Percentiles rank a stretch among this genome's conserved stretches.
Conservation (phyloP, 1,284 basidiomycete species). For the Sutorius eximius region DNA sequence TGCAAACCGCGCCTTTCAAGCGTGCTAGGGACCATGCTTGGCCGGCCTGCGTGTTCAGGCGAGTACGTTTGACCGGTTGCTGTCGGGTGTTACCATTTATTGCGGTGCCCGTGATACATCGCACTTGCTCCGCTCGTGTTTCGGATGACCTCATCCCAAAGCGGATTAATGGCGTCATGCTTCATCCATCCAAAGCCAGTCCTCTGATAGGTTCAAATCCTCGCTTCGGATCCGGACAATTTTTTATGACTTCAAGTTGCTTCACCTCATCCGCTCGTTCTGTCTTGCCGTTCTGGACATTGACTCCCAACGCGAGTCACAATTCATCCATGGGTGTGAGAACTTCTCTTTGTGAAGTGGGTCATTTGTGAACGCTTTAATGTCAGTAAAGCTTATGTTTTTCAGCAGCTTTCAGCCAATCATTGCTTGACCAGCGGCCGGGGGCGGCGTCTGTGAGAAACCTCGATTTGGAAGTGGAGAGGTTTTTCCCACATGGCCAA, state of each 20-base stretch:
- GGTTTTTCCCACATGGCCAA: no score
- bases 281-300: neutral
- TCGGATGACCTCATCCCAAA: slow-evolving; percentile 7
- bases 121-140: slow-evolving; percentile 14
- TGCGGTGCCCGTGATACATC: neutral
- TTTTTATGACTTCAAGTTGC: neutral
- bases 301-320: neutral
- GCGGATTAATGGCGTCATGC: slow-evolving; percentile 1
- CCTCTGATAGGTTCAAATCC: neutral
- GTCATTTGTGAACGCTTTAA: slow-evolving; percentile 1
- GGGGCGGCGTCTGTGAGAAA: slow-evolving; percentile 9
- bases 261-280: neutral
- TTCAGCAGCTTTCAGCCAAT: slow-evolving; percentile 6
- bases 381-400: neutral
- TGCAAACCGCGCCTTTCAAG: neutral
- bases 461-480: neutral
- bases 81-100: neutral
- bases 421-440: neutral
- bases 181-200: neutral
- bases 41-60: neutral
- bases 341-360: slow-evolving; percentile 6
- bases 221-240: slow-evolving; percentile 1
- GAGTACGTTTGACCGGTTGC: neutral
- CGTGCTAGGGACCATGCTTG: neutral
- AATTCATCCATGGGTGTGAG: slow-evolving; percentile 1